Percentiles rank a stretch among this genome's conserved stretches.
Conservation (phyloP, 1,139 yeast species). For the Zygoascus meyerae region DNA sequence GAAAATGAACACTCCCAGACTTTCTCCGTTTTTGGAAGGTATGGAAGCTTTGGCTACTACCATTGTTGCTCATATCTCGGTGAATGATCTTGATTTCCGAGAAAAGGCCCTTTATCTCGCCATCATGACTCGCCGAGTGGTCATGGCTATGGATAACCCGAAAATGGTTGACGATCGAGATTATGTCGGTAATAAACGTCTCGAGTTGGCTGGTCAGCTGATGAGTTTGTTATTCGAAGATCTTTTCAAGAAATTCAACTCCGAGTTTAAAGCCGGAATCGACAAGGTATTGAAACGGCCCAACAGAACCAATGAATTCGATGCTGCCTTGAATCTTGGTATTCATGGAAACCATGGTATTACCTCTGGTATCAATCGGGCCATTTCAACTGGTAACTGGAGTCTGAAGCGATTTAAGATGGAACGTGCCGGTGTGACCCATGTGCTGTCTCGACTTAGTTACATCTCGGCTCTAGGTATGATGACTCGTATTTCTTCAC, state of each 20-base stretch:
- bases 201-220: constrained; percentile 95
- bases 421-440: constrained; percentile 99
- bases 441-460: constrained; percentile 82
- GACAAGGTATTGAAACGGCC: constrained; percentile 93
- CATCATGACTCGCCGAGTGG: constrained; percentile 91
- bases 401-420: constrained; percentile 96
- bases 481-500: constrained; percentile 99
- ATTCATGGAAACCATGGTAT: constrained; percentile 81
- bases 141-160: constrained; percentile 93
- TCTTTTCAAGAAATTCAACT: constrained; percentile 89
- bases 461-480: constrained; percentile 95
- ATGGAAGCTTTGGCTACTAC: constrained; percentile 96
- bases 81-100: constrained; percentile 77
- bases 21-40: constrained; percentile 85
- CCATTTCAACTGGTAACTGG: constrained; percentile 99
- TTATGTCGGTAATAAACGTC: constrained; percentile 95
- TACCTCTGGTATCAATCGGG: constrained; percentile 90
- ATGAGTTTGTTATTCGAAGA: constrained; percentile 94
- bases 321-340: constrained; percentile 81
- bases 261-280: constrained; percentile 87
- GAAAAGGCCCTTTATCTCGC: constrained; percentile 94
- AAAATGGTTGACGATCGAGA: constrained; percentile 96
- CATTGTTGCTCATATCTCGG: constrained; percentile 90
- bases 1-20: constrained; percentile 75
- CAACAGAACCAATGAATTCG: constrained; percentile 90